Evolutionary conservation across 768 basidiomycete species (phyloP).

Genomic region (Mycena capillaripes): DNA sequence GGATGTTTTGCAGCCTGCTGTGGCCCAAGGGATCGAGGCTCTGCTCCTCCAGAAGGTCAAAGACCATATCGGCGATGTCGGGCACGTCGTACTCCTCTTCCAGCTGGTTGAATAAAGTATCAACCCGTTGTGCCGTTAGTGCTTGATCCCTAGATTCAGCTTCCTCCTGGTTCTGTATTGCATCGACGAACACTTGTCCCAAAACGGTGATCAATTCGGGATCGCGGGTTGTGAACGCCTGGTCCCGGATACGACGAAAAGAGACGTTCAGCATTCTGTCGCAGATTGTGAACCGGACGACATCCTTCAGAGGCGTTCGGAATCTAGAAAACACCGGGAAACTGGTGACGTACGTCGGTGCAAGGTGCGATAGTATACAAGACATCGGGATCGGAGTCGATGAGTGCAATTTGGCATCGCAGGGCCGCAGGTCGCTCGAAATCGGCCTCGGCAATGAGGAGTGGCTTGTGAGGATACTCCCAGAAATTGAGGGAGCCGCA

Average conservation of each 20-base stretch:
- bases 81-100: constrained; percentile 16
- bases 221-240: constrained; percentile 24
- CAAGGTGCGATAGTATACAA: constrained; percentile 6
- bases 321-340: neutral
- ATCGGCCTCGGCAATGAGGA: constrained; percentile 2
- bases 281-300: constrained; percentile 10
- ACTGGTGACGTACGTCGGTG: constrained; percentile 10
- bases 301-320: neutral
- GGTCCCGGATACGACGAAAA: constrained; percentile 24
- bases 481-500: constrained; percentile 29
- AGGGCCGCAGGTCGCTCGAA: constrained; percentile 23
- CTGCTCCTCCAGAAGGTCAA: neutral
- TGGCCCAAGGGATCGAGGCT: neutral
- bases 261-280: constrained; percentile 27
- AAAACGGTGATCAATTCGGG: constrained; percentile 14
- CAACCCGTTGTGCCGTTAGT: neutral
- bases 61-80: neutral
- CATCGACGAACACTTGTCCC: constrained; percentile 7
- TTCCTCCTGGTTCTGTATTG: neutral
- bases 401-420: constrained; percentile 19
- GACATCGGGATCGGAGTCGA: constrained; percentile 21
- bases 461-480: constrained; percentile 28
- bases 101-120: neutral
- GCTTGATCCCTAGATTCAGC: neutral
- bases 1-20: neutral